These are phyloP conservation scores for Albifimbria verrucaria DNA, from an alignment of 2,329 filamentous ascomycete species.

Conservation along the genomic window DNA sequence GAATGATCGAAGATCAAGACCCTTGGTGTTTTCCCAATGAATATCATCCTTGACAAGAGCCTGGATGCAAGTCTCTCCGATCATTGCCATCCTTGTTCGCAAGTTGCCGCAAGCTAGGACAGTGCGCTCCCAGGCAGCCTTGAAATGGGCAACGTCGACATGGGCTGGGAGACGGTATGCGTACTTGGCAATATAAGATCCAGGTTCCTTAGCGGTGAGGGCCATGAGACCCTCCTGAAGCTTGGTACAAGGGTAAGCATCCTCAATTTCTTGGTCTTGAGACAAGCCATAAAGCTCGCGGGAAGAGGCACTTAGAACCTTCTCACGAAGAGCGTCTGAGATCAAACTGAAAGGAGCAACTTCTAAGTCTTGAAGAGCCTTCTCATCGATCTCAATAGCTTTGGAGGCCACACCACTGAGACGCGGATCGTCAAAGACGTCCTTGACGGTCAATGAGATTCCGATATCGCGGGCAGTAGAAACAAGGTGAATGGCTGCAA, in stretches of 20 bases:
- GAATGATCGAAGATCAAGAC: not conserved
- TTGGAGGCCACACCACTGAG: slow-evolving; percentile 2
- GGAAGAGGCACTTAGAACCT: not conserved
- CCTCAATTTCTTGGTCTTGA: not conserved
- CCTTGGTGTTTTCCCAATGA: not conserved
- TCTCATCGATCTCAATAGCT: not conserved
- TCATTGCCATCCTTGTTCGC: slow-evolving; percentile 2
- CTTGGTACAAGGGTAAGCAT: not conserved
- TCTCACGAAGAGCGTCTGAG: not conserved
- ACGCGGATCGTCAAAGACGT: slow-evolving; percentile 13
- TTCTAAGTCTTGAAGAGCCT: no score
- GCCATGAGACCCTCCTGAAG: not conserved
- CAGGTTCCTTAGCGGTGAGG: not conserved
- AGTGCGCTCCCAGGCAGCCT: not conserved
- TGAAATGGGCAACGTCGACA: not conserved
- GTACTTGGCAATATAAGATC: not conserved
- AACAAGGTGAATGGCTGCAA: slow-evolving; percentile 17
- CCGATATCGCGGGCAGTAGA: slow-evolving; percentile 6
- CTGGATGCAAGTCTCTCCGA: not conserved
- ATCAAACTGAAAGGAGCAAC: not conserved
- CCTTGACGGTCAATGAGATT: slow-evolving; percentile 8
- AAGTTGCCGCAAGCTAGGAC: not conserved
- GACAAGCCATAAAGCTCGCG: not conserved
- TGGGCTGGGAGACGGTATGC: not conserved
- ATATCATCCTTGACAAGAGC: not conserved